A percentile compares a stretch with the other conserved stretches of the same genome.
Evolutionary conservation across 2,329 filamentous ascomycete species (phyloP).

Genomic region (Fusarium buxicola): DNA sequence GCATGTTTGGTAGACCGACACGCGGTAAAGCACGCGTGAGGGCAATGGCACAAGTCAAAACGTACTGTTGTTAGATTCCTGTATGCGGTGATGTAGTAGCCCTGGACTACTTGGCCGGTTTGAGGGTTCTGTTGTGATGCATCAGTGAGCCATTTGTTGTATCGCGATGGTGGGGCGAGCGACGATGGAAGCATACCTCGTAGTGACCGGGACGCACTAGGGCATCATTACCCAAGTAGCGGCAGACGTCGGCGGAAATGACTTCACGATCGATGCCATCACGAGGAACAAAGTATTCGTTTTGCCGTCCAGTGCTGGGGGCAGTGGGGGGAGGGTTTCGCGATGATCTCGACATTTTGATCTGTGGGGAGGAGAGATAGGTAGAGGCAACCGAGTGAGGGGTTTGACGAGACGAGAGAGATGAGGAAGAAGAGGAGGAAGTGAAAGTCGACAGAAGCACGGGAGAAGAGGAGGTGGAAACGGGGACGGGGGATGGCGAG

Average conservation of each 20-base stretch:
- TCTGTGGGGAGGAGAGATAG: constrained; percentile 32
- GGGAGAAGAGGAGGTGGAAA: constrained; percentile 38
- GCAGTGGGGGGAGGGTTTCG: constrained; percentile 52
- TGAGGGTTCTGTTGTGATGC: constrained; percentile 60
- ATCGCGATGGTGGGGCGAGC: constrained; percentile 13
- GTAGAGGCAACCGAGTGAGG: constrained; percentile 24
- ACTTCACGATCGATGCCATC: constrained; percentile 87
- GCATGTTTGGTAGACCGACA: not conserved
- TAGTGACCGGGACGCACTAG: constrained; percentile 80
- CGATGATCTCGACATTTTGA: constrained; percentile 56
- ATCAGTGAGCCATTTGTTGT: constrained; percentile 43
- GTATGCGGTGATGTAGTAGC: constrained; percentile 84
- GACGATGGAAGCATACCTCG: constrained; percentile 64
- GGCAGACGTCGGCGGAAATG: constrained; percentile 86
- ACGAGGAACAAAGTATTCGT: constrained; percentile 83
- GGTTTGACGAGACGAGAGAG: constrained; percentile 31
- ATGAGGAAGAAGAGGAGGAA: constrained; percentile 37
- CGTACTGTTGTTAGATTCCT: constrained; percentile 82
- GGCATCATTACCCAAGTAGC: constrained; percentile 85
- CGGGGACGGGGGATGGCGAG: constrained; percentile 29
- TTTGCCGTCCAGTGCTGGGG: constrained; percentile 65
- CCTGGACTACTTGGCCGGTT: constrained; percentile 71
- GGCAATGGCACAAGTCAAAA: constrained; percentile 22
- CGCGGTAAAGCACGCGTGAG: no score
- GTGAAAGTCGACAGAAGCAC: constrained; percentile 31